A percentile compares a stretch with the other conserved stretches of the same genome.
These are phyloP conservation scores for Lanmaoa rubissima DNA, from an alignment of 768 basidiomycete species.

Conservation along the genomic window DNA sequence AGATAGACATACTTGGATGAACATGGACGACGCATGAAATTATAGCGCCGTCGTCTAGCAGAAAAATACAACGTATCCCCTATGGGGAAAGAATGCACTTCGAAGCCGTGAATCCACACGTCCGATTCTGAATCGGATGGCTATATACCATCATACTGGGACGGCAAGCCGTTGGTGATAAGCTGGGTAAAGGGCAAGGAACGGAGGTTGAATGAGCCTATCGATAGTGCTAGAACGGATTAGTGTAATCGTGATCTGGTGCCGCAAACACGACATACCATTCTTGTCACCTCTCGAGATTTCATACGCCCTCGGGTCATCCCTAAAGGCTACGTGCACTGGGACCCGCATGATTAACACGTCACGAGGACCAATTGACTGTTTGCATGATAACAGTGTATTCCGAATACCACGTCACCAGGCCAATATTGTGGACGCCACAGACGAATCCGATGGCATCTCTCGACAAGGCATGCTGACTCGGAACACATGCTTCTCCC, in stretches of 20 bases:
- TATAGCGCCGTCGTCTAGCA: neutral
- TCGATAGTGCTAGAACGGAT: neutral
- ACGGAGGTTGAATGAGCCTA: neutral
- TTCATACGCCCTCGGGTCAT: neutral
- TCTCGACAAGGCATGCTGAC: neutral
- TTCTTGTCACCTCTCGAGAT: neutral
- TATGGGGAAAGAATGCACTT: neutral
- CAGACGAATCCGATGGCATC: neutral
- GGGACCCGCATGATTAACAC: neutral
- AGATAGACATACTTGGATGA: neutral
- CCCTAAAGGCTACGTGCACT: neutral
- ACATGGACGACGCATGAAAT: neutral
- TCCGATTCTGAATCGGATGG: slow-evolving; percentile 8
- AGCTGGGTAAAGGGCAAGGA: neutral
- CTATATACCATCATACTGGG: neutral
- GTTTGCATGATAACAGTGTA: neutral
- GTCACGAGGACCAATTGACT: neutral
- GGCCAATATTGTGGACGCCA: neutral
- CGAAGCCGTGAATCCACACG: slow-evolving; percentile 8
- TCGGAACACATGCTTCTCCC: neutral
- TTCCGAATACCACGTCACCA: neutral
- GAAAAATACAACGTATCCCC: neutral
- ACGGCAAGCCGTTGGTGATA: neutral
- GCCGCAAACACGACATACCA: neutral
- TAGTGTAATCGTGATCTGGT: neutral